A percentile compares a stretch with the other conserved stretches of the same genome.
phyloP scores from a whole-genome alignment of 73 alveolate species.

The Tetrahymena elliotti region DNA sequence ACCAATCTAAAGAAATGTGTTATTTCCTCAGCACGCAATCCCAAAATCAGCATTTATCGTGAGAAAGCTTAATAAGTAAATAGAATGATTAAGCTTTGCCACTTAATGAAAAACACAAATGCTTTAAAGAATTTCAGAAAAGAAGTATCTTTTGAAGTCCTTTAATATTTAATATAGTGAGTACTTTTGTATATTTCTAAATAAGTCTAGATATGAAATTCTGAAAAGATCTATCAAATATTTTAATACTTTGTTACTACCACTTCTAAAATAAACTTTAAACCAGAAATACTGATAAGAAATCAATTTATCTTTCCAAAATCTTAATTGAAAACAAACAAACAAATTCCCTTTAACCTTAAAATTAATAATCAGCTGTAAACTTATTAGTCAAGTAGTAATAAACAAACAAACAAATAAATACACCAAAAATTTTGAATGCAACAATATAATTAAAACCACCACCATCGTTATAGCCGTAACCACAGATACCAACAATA shows the following conservation, averaged over 20 bases:
- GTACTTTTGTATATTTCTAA: not conserved
- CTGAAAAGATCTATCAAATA: not conserved
- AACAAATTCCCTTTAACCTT: not conserved
- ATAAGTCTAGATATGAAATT: not conserved
- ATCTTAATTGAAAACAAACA: not conserved
- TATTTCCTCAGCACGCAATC: not conserved
- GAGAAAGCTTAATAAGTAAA: not conserved
- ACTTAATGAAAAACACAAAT: not conserved
- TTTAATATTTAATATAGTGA: not conserved
- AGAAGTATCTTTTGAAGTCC: not conserved
- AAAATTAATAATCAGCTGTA: not conserved
- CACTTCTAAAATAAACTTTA: not conserved
- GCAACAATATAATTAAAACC: not conserved
- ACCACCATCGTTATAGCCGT: not conserved
- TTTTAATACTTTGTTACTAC: not conserved
- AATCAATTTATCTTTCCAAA: not conserved
- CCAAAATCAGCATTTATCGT: not conserved
- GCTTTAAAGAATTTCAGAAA: not conserved
- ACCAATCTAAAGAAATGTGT: not conserved
- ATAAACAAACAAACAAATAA: too few relatives aligned
- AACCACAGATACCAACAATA: too few relatives aligned
- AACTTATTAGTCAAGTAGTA: not conserved
- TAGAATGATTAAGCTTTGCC: not conserved
- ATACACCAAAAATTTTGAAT: too few relatives aligned
- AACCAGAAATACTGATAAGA: not conserved